These are phyloP conservation scores for Prunus dulcis DNA, from an alignment of 306 rosid species.

Conservation along the genomic window DNA sequence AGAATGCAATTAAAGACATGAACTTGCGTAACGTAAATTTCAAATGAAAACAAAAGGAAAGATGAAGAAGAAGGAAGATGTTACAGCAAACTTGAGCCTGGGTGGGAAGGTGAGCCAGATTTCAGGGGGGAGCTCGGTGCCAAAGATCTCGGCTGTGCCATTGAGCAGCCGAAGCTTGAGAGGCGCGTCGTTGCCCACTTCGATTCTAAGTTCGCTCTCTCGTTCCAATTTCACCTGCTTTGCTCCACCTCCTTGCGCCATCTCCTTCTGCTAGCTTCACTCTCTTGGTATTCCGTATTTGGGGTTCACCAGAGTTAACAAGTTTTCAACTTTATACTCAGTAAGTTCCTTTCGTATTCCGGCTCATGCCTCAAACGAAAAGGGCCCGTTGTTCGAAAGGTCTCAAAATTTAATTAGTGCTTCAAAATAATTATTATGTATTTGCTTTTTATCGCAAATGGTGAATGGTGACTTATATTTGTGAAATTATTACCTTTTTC, in stretches of 20 bases:
- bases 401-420: too few species aligned
- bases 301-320: not conserved
- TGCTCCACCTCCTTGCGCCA: constrained; percentile 58
- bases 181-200: constrained; percentile 65
- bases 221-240: constrained; percentile 75
- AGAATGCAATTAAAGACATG: not conserved
- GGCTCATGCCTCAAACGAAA: too few species aligned
- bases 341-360: not conserved
- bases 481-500: too few species aligned
- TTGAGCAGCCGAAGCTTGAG: constrained; percentile 75
- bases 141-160: constrained; percentile 89
- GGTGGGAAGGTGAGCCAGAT: constrained; percentile 90
- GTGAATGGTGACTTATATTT: too few species aligned
- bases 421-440: too few species aligned
- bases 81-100: constrained; percentile 79
- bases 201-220: constrained; percentile 87
- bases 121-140: constrained; percentile 91
- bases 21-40: not conserved
- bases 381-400: too few species aligned
- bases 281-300: not conserved
- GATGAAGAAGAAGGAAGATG: not conserved
- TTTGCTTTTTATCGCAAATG: too few species aligned
- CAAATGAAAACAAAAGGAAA: not conserved
- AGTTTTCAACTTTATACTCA: too few species aligned
- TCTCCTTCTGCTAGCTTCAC: constrained; percentile 8